Conservation (phyloP, 2,329 filamentous ascomycete species). For the Aspergillus sergii region DNA sequence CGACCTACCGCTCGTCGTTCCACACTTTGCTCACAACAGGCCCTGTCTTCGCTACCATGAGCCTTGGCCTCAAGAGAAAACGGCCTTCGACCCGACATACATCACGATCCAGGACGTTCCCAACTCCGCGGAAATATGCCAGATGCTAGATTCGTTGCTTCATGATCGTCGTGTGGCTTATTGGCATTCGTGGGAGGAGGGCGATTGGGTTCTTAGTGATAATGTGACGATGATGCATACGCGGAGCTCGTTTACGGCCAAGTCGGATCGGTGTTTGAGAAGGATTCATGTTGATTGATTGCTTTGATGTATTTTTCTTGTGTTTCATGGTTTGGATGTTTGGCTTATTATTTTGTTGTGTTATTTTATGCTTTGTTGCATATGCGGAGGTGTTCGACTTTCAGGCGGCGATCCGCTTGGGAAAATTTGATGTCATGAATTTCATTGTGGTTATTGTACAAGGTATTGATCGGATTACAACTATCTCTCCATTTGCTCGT, state of each 20-base stretch:
- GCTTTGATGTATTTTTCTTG: background rate
- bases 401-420: no score
- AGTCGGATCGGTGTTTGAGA: constrained; percentile 7
- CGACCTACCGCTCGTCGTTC: constrained; percentile 48
- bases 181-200: constrained; percentile 57
- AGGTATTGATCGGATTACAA: background rate
- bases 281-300: constrained; percentile 8
- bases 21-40: constrained; percentile 49
- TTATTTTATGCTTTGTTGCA: background rate
- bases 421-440: background rate
- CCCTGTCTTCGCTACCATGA: constrained; percentile 60
- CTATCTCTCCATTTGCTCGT: constrained; percentile 43
- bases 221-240: constrained; percentile 38
- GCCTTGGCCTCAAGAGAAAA: constrained; percentile 57
- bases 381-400: background rate
- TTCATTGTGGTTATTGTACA: constrained; percentile 3
- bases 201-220: constrained; percentile 58
- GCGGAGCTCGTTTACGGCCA: constrained; percentile 17
- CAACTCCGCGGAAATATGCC: constrained; percentile 34
- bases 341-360: background rate
- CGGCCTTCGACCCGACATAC: constrained; percentile 40
- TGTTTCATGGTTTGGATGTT: background rate
- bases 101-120: constrained; percentile 30
- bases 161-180: constrained; percentile 56
- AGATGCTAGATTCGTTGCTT: constrained; percentile 43